Evolutionary conservation across 805 yeast genomes (phyloP).

Genomic region (Starmerella stellata): DNA sequence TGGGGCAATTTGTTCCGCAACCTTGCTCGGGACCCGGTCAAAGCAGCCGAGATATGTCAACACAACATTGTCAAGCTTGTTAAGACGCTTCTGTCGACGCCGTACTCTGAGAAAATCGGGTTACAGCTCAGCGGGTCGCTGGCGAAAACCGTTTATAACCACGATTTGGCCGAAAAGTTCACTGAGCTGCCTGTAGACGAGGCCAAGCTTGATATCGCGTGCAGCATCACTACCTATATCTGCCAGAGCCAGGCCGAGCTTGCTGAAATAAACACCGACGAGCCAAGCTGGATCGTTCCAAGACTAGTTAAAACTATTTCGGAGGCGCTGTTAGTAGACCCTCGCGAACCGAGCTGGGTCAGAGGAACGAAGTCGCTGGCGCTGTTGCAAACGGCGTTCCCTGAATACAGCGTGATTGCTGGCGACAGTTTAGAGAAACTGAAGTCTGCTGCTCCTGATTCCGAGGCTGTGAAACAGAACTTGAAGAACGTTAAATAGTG

Average conservation of each 20-base stretch:
- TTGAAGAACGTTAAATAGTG: too few relatives aligned
- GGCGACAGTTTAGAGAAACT: not conserved
- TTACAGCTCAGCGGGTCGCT: slow-evolving; percentile 3
- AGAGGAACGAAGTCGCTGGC: slow-evolving; percentile 11
- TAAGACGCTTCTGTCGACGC: slow-evolving; percentile 1
- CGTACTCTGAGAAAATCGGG: not conserved
- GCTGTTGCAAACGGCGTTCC: not conserved
- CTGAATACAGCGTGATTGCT: not conserved
- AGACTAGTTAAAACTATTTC: not conserved
- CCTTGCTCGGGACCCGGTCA: slow-evolving; percentile 5
- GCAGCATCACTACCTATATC: not conserved
- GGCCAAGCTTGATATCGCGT: slow-evolving; percentile 1
- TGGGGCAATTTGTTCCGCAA: slow-evolving; percentile 12
- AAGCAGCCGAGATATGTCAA: slow-evolving; percentile 4
- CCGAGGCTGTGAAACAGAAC: slow-evolving; percentile 3
- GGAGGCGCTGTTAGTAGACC: not conserved
- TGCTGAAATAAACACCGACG: not conserved
- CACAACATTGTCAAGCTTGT: slow-evolving; percentile 3
- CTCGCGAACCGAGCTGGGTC: slow-evolving; percentile 4
- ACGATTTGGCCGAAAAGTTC: slow-evolving; percentile 1
- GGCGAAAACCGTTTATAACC: slow-evolving; percentile 4
- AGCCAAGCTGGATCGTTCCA: slow-evolving; percentile 1
- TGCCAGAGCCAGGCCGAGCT: too few relatives aligned
- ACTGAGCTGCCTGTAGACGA: slow-evolving; percentile 3
- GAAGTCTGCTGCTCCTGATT: not conserved